Evolutionary conservation across 257 asterid genomes (phyloP), one percentile per base, ranked within the genome.

Genomic region (Solanum arcanum): DNA sequence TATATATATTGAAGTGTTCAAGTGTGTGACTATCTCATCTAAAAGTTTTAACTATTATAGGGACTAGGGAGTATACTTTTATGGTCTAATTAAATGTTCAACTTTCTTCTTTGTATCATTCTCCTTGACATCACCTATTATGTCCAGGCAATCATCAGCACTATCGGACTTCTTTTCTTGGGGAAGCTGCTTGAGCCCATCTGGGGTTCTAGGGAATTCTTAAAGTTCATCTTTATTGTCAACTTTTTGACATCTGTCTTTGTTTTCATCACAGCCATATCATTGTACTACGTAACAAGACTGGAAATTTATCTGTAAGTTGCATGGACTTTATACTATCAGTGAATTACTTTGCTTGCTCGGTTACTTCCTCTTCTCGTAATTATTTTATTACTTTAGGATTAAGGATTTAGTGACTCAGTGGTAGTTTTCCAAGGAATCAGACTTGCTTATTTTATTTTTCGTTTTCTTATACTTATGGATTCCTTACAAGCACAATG

Each of bases 101-200:
- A 46, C 41, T 44, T 44, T 44, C 8, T 80, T 47, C 68, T 18
- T 47, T 80, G 85, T 80, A 16, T 80, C 85, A 47, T 80, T 80
- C 68, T 80, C 85, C 44, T 80, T 80, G 69, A 29, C 85, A 49
- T 80, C 44, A 80, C 68, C 29, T 29, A 16, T 31, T 84, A n/a
- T 84, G 39, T 94, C 86, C 97, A 96, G 98, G 93, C 91, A 88
- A 83, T 93, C 87, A 86, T 95, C 89, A 95, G 98, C 91, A 92
- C 92, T 49, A 46, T 94, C 83, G 98, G 99, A 73, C 96, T 95
- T 76, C 98, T 96, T 92, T 92, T 92, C 90, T 88, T 93, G 56
- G 99, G 99, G 90, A 96, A 94, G 94, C 92, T 95, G 90, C 99
- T 96, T 49, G 98, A 96, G 87, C 97, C 99, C 89, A 93, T 96